Evolutionary conservation across 768 basidiomycete genomes (phyloP).

Genomic region (Tulasnella sp.): DNA sequence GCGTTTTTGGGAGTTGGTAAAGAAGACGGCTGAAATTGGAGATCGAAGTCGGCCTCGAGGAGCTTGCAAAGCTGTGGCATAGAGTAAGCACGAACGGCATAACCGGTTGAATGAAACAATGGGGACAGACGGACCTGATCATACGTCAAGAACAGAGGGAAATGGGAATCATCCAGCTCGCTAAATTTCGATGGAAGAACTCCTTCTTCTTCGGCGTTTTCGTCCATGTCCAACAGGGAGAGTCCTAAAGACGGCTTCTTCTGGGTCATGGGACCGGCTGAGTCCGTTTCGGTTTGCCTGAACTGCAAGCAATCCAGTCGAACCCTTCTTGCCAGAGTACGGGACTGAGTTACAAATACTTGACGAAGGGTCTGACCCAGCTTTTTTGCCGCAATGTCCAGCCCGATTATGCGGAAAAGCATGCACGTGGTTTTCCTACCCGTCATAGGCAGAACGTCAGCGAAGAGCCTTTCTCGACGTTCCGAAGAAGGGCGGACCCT

Average conservation of each 20-base stretch:
- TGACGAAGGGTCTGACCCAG: constrained; percentile 53
- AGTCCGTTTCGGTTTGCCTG: not conserved
- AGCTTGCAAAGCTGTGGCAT: constrained; percentile 15
- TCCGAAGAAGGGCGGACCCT: constrained; percentile 45
- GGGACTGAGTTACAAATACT: constrained; percentile 69
- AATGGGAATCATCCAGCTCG: constrained; percentile 25
- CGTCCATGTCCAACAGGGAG: not conserved
- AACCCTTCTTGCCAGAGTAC: constrained; percentile 32
- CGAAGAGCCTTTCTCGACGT: not conserved
- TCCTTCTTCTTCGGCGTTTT: constrained; percentile 23
- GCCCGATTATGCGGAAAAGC: constrained; percentile 69
- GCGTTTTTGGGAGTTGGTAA: not conserved
- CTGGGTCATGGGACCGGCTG: too few relatives aligned
- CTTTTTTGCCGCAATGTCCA: constrained; percentile 41
- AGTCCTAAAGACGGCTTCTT: not conserved
- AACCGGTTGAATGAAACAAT: too few relatives aligned
- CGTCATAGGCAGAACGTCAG: not conserved
- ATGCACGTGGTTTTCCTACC: constrained; percentile 71
- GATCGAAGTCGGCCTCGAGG: constrained; percentile 15
- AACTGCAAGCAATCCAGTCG: not conserved
- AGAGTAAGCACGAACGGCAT: too few relatives aligned
- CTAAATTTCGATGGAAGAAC: constrained; percentile 21
- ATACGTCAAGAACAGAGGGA: constrained; percentile 31
- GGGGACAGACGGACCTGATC: constrained; percentile 18
- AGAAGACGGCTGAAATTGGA: not conserved